Conservation (phyloP, 129 eudicot species). For the Silybum marianum region DNA sequence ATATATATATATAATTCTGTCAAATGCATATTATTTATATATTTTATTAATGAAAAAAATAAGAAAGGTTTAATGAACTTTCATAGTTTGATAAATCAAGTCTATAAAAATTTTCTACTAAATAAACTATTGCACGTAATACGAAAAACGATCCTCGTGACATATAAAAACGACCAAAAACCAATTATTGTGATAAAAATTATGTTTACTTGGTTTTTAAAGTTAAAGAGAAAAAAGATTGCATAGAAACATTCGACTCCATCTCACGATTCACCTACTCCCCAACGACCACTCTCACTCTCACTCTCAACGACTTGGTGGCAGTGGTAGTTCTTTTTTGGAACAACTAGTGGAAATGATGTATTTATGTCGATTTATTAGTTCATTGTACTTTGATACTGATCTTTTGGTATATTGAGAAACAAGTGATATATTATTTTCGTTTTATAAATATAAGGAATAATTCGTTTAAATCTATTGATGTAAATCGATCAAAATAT, state of each 20-base stretch:
- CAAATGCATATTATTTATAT: no score
- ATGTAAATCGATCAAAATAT: not conserved
- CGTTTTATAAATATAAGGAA: not conserved
- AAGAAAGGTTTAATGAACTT: no score
- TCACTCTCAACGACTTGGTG: not conserved
- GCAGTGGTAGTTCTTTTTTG: not conserved
- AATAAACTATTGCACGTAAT: no score
- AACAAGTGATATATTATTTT: not conserved
- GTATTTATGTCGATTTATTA: not conserved
- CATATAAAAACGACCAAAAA: no score
- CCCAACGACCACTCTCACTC: not conserved
- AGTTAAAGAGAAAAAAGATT: not conserved
- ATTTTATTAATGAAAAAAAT: no score
- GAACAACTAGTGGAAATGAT: not conserved
- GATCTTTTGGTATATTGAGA: not conserved
- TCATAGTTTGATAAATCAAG: no score
- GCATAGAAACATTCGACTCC: not conserved
- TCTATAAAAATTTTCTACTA: no score
- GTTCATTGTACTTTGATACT: not conserved
- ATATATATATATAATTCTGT: no score
- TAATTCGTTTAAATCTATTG: not conserved
- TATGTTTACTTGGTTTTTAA: no score
- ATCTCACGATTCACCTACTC: not conserved
- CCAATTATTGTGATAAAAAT: no score
- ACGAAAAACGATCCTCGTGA: no score